Base-by-base conservation (phyloP, 495 filamentous ascomycete species). In the Talaromyces adpressus region DNA sequence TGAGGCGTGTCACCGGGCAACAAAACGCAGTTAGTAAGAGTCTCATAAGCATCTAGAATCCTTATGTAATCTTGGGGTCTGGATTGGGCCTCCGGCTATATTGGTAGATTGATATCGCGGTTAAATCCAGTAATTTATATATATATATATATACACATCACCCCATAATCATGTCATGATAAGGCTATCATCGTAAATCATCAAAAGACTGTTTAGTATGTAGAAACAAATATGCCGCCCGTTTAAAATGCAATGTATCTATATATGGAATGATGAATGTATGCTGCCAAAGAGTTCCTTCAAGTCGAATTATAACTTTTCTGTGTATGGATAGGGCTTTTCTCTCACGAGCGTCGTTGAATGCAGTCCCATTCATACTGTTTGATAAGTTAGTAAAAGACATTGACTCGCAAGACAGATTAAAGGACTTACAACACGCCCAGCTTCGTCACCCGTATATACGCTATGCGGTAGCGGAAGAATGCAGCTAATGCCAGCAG, bases 401-500 rank as follows among this genome's bases (percentile, higher is more conserved):
- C 52, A 5, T 20, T 6, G n/a, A 16, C 20, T 49, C 7, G 4
- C 30, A 32, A 57, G 16, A 30, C n/a, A 45, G 29, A 45, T 23
- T 22, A 18, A 45, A 39, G 53, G 62, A 81, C 85, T 77, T 65
- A 88, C 85, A 70, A 97, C 93, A 77, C 88, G 77, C 51, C 93
- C 93, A 49, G 88, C 86, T 63, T 96, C 93, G 77, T 97, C 93
- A 7, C 94, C 93, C 0, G 93, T 96, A 75, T 97, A 97, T 12
- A 98, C 89, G 61, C 88, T 82, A 65, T 87, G 85, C 65, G 89
- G 84, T 80, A 92, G 89, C 12, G 94, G 91, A 56, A 91, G 79
- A 60, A 98, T 90, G 66, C 89, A 92, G 25, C 90, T 96, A 61
- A 97, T 92, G 2, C 88, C 87, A n/a, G 87, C 87, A 52, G 84